Base-by-base conservation (phyloP, 139 green algal species). In the Monoraphidium neglectum region DNA sequence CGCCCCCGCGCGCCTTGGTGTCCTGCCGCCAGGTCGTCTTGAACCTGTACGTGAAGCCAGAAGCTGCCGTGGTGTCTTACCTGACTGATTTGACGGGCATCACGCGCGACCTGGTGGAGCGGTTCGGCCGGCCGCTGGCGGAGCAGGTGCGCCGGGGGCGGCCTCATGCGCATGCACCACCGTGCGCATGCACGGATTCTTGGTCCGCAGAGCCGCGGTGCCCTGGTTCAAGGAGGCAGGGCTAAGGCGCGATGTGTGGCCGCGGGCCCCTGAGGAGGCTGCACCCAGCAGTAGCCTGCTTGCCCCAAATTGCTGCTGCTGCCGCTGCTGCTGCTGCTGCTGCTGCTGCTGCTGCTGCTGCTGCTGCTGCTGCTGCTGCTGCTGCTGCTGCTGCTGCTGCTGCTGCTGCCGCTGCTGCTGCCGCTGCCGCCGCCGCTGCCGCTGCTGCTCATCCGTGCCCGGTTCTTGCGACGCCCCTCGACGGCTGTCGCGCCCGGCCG, bases 1-100 rank as follows among this genome's bases (percentile, higher is more conserved):
- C 43, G 8, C 43, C 43, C 12, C 43, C 43, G n/a, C n/a, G n/a
- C n/a, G n/a, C 43, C 26, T 33, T 33, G 65, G 30, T 56, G 26
- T 0, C 24, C 24, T 4, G 40, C 12, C 46, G 6, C 2, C 46
- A 82, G 23, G 83, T 91, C 30, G 35, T 94, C 4, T 73, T 95
- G 30, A 96, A 98, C 80, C 43, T 96, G 3, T 94, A 94, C 63
- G 85, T 98, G 1, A 88, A 86, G 68, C 93, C 88, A 24, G 60
- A 85, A 0, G 12, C 77, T 37, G 77, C 86, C 0, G 88, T 98
- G 0, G 83, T 91, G 4, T 96, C 90, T 0, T 97, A 97, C 77
- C 79, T 98, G 0, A 95, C 90, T 12, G 86, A 91, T 1, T 78
- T 98, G 12, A 98, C 94, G 3, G 90, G 92, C 3, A 56, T 91